Evolutionary conservation across 495 filamentous ascomycete genomes (phyloP).

Genomic region (Tetracladium marchalianum): DNA sequence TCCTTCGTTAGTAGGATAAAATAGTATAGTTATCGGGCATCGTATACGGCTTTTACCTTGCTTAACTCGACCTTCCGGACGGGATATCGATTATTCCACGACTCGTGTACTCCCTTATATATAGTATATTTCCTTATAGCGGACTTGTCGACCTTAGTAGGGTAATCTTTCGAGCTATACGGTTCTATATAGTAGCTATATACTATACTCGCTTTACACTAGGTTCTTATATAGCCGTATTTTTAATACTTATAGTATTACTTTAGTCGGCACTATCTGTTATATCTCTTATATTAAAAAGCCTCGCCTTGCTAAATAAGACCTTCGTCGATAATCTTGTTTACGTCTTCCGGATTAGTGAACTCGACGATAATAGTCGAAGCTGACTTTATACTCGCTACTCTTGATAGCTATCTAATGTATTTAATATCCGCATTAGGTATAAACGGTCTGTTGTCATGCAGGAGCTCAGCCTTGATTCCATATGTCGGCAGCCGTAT

Average conservation of each 20-base stretch:
- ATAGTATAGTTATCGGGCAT: constrained; percentile 8
- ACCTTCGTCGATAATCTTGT: constrained; percentile 10
- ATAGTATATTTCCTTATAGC: constrained; percentile 3
- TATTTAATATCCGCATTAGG: constrained; percentile 6
- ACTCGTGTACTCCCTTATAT: constrained; percentile 10
- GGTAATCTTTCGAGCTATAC: constrained; percentile 11
- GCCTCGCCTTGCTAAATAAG: constrained; percentile 11
- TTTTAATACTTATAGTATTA: constrained; percentile 18
- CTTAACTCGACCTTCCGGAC: constrained; percentile 6
- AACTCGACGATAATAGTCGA: constrained; percentile 3
- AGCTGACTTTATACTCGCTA: background rate
- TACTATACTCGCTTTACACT: constrained; percentile 11
- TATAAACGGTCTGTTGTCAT: constrained; percentile 5
- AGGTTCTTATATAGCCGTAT: constrained; percentile 18
- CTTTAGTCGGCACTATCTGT: constrained; percentile 11
- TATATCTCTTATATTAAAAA: constrained; percentile 14
- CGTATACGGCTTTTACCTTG: constrained; percentile 8
- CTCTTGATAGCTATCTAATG: constrained; percentile 6
- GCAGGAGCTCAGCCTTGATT: constrained; percentile 5
- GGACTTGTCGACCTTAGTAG: constrained; percentile 7
- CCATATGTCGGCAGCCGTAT: constrained; percentile 5
- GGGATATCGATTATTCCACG: constrained; percentile 12
- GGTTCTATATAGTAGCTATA: constrained; percentile 12
- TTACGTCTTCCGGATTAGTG: constrained; percentile 2
- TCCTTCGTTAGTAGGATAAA: constrained; percentile 6